phyloP scores from a whole-genome alignment of 148 eudicot genomes.

The Chenopodium album region DNA sequence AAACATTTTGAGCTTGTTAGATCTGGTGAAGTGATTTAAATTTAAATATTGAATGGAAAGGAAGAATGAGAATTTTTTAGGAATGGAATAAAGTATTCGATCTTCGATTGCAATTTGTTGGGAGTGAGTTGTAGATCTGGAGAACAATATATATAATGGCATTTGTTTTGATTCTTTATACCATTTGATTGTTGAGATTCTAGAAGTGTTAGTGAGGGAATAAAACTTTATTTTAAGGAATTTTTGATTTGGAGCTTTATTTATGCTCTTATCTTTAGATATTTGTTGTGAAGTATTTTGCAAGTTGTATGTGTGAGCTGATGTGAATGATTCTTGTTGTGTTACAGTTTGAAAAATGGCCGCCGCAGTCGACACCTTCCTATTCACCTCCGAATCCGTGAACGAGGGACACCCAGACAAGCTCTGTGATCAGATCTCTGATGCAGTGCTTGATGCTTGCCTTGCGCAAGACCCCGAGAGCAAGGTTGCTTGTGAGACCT shows the following conservation, averaged over 20 bases:
- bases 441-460: conserved; percentile 52
- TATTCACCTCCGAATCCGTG: conserved; percentile 51
- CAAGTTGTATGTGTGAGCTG: conserved; percentile 3
- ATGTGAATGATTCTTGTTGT: background rate
- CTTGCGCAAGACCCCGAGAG: conserved; percentile 48
- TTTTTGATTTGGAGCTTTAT: background rate
- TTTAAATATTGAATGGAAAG: background rate
- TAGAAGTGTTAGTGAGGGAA: background rate
- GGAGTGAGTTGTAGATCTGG: background rate
- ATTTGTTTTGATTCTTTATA: background rate
- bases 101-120: background rate
- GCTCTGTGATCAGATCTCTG: conserved; percentile 53
- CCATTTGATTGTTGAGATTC: conserved; percentile 17
- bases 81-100: too few species aligned
- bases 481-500: conserved; percentile 54
- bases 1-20: background rate
- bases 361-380: conserved; percentile 38
- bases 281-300: background rate
- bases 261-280: background rate
- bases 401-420: conserved; percentile 61
- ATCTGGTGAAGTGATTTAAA: background rate
- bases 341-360: conserved; percentile 36
- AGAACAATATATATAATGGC: background rate
- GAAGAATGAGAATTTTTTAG: background rate
- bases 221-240: background rate